Evolutionary conservation across 2,329 filamentous ascomycete genomes (phyloP), one percentile per base, ranked within the genome.

Genomic region (Elsinoe ampelina): DNA sequence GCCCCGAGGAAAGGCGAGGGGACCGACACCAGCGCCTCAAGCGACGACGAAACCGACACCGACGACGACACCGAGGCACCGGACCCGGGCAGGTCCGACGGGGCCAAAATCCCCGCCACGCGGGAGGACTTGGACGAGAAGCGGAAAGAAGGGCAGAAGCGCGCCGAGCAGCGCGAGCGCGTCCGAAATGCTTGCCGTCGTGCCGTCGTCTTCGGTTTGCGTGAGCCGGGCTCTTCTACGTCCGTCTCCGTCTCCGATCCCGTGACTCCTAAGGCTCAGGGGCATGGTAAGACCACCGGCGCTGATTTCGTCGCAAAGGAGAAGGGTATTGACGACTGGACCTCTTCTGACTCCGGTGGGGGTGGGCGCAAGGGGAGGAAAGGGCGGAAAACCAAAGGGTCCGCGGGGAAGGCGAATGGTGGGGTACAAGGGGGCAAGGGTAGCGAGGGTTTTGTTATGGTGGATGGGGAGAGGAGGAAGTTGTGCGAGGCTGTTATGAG

Each of bases 101-200:
- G n/a, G n/a, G n/a, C n/a, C n/a, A n/a, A 74, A n/a, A 69, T 72
- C 5, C 68, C 73, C 13, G 79, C 82, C 65, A 79, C 75, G 2
- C 73, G 75, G 1, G 77, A 78, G 61, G 77, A 78, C 71, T 64
- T 74, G 36, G 68, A 72, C 34, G 35, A 35, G 59, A 79, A 76
- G 66, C 68, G 79, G 20, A 64, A 68, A 11, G 72, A 79, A 54
- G 79, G 79, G 0, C 73, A 80, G 64, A 72, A 68, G 58, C 66
- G 68, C 43, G 75, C 75, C 3, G 71, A 75, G 58, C 72, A 76
- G 65, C 69, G 77, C 20, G 83, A 87, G 65, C 73, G 83, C 70
- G 76, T 85, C 47, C 75, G 79, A 26, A 77, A 78, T n/a, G 82
- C 82, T 0, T 84, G 84, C 1, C 77, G 84, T 62, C 74, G 82